phyloP scores from a whole-genome alignment of 2,329 filamentous ascomycete genomes.

The Colletotrichum sp. region DNA sequence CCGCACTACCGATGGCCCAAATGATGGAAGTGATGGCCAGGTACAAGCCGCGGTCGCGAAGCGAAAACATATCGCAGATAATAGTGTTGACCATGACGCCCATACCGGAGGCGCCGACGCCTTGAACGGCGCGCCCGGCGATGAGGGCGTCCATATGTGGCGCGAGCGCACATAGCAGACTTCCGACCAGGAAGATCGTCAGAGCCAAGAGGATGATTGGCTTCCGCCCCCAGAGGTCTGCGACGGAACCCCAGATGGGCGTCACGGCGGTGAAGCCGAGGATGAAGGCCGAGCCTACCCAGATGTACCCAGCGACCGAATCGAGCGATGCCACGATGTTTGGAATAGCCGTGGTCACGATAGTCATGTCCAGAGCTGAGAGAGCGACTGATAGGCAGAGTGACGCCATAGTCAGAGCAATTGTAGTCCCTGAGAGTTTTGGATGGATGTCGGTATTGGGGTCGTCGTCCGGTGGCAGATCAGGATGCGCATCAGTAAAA shows the following conservation, averaged over 20 bases:
- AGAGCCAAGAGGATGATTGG: conserved; percentile 39
- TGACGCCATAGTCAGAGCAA: conserved; percentile 41
- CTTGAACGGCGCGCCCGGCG: conserved; percentile 43
- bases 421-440: background rate
- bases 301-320: conserved; percentile 40
- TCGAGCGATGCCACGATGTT: conserved; percentile 46
- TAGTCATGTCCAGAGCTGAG: conserved; percentile 52
- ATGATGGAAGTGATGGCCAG: conserved; percentile 40
- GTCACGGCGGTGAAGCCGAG: conserved; percentile 46
- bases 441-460: background rate
- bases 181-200: conserved; percentile 52
- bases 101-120: conserved; percentile 52
- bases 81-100: conserved; percentile 46
- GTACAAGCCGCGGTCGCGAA: conserved; percentile 34
- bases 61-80: conserved; percentile 38
- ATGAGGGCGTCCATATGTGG: conserved; percentile 45
- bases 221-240: conserved; percentile 50
- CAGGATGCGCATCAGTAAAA: background rate
- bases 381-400: conserved; percentile 38
- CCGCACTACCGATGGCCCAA: conserved; percentile 43
- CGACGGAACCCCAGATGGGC: conserved; percentile 41
- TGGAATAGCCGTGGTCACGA: conserved; percentile 55
- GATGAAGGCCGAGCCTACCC: conserved; percentile 55
- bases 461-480: background rate
- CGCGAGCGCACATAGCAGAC: conserved; percentile 57